Base-by-base conservation (phyloP, 208 protist species). In the Leishmania arabica region DNA sequence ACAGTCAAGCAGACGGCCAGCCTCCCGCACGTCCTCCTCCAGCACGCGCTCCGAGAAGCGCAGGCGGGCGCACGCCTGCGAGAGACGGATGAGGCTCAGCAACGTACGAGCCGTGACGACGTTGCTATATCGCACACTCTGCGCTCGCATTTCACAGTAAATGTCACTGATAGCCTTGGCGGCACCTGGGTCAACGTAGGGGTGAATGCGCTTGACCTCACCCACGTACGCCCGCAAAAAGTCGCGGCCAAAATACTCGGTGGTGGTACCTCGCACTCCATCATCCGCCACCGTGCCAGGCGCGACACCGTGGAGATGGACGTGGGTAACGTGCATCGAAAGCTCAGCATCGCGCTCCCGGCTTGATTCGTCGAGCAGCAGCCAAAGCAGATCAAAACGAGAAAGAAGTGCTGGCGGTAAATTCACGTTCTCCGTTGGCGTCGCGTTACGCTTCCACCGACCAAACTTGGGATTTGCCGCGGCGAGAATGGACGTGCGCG, bases 391-490 rank as follows among this genome's bases (percentile, higher is more conserved):
- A 85, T 99, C 99, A 82, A 99, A 99, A 81, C 99, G 95, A 11
- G 99, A 99, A 31, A 99, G 89, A 21, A 99, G 90, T 9, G 99
- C 97, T 40, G 97, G 95, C 31, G 99, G 99, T 15, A 99, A 86
- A 84, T 99, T 99, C 77, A 99, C 99, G 88, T 99, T 99, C 72
- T 99, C 97, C n/a, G 89, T 97, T 8, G 95, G 95, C 65, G 96
- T 95, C 53, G 94, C 91, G 68, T 92, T 88, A 15, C 90, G 88
- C 79, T 99, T 97, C 91, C 99, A 99, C 6, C 99, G 89, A 40
- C 99, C 99, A 82, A 93, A 99, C 34, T 97, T 96, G 0, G 99
- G 99, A 89, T 99, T 99, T 15, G 99, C 99, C 0, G 99, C 99
- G 0, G 99, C 99, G 21, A 99, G 90, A 80, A 99, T 99, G 0